Percentiles rank a stretch among this genome's conserved stretches.
Evolutionary conservation across 208 protist genomes (phyloP).

Genomic region (Leishmania lainsoni): DNA sequence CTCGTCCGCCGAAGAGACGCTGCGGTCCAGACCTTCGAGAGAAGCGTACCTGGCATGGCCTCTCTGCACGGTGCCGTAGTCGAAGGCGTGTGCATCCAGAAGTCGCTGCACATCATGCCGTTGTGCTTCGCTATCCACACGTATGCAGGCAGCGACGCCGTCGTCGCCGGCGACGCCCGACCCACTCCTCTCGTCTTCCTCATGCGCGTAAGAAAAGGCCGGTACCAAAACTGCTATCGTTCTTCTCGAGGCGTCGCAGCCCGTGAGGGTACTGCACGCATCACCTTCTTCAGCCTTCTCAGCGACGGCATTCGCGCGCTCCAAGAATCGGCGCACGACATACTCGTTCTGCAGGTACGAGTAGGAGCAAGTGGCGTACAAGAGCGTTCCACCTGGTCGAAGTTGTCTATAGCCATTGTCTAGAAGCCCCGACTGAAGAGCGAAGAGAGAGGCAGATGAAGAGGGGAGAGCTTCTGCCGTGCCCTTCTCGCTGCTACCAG

Average conservation of each 20-base stretch:
- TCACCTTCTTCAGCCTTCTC: not conserved
- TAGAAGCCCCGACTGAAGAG: conserved; percentile 77
- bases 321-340: conserved; percentile 76
- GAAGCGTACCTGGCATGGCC: not conserved
- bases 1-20: not conserved
- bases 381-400: conserved; percentile 80
- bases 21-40: not conserved
- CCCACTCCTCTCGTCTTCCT: not conserved
- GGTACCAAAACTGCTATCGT: conserved; percentile 14
- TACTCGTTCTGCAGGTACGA: conserved; percentile 90
- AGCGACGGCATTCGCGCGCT: conserved; percentile 19
- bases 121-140: conserved; percentile 8
- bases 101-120: conserved; percentile 17
- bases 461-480: not conserved
- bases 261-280: not conserved
- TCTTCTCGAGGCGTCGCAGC: not conserved
- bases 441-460: conserved; percentile 25
- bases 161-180: not conserved
- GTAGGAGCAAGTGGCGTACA: conserved; percentile 95
- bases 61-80: conserved; percentile 34
- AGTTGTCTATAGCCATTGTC: conserved; percentile 70
- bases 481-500: not conserved
- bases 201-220: conserved; percentile 34
- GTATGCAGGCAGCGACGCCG: conserved; percentile 18
- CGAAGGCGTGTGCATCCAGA: conserved; percentile 25